These are phyloP conservation scores for Mallotus nudiflorus DNA, from an alignment of 345 rosid genomes.

Conservation along the genomic window DNA sequence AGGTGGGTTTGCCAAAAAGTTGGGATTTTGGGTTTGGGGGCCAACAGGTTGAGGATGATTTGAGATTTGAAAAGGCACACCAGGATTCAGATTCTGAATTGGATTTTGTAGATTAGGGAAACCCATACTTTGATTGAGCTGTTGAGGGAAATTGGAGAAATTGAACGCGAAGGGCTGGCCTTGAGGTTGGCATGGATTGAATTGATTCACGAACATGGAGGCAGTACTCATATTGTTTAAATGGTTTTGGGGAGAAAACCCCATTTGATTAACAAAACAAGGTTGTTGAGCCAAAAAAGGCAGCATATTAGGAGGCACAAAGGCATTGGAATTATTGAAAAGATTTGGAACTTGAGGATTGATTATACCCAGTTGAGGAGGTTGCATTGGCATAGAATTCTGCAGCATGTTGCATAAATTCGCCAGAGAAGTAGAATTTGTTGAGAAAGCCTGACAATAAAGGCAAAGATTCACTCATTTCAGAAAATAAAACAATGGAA, in stretches of 20 bases:
- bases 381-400: constrained; percentile 21
- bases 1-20: constrained; percentile 34
- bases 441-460: constrained; percentile 8
- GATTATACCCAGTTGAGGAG: constrained; percentile 36
- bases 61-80: constrained; percentile 30
- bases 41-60: constrained; percentile 20
- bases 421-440: constrained; percentile 10
- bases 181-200: constrained; percentile 37
- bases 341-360: constrained; percentile 43
- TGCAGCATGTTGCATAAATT: constrained; percentile 5
- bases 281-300: constrained; percentile 41
- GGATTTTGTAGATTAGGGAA: constrained; percentile 37
- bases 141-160: constrained; percentile 36
- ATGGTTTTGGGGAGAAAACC: constrained; percentile 12
- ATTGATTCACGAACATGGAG: constrained; percentile 28
- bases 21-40: constrained; percentile 34
- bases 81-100: constrained; percentile 42
- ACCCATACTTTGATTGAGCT: constrained; percentile 35
- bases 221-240: constrained; percentile 8
- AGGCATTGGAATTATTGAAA: constrained; percentile 21
- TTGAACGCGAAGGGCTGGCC: constrained; percentile 28
- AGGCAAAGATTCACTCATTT: not conserved
- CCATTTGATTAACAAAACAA: constrained; percentile 21
- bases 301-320: too few relatives aligned
- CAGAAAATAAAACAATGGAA: too few relatives aligned